A percentile compares a stretch with the other conserved stretches of the same genome.
These are phyloP conservation scores for Thielaviopsis cerberus DNA, from an alignment of 2,329 filamentous ascomycete species.

Conservation along the genomic window DNA sequence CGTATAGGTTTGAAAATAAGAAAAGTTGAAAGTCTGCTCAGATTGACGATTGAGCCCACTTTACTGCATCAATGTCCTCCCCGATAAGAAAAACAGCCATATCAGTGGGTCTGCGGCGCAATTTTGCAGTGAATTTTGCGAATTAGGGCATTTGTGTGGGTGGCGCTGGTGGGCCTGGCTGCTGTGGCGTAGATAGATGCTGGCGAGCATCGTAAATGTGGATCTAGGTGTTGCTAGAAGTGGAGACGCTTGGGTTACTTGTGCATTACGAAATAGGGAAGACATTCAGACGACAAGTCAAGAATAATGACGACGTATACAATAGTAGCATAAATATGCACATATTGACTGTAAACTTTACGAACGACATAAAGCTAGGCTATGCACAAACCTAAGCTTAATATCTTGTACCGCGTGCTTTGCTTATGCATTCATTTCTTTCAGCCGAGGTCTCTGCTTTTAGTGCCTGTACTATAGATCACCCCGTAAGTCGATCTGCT, in stretches of 20 bases:
- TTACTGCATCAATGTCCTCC: background rate
- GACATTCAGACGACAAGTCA: background rate
- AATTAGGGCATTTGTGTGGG: conserved; percentile 10
- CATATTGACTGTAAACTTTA: background rate
- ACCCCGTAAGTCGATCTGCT: too few species aligned
- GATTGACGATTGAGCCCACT: conserved; percentile 3
- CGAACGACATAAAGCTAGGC: background rate
- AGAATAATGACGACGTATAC: background rate
- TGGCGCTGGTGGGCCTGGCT: conserved; percentile 2
- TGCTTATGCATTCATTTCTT: too few species aligned
- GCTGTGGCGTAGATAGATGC: background rate
- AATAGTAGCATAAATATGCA: background rate
- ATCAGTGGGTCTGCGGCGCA: background rate
- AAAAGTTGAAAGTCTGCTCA: background rate
- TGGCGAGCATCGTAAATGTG: background rate
- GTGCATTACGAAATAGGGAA: background rate
- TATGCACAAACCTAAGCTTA: background rate
- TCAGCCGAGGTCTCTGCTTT: too few species aligned
- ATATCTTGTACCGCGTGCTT: background rate
- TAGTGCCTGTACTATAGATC: too few species aligned
- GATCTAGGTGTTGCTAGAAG: background rate
- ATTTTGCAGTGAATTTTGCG: background rate
- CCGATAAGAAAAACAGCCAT: background rate
- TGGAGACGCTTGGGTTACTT: background rate
- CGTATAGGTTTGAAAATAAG: conserved; percentile 29